A percentile compares a stretch with the other conserved stretches of the same genome.
These are phyloP conservation scores for Xylogone sp. DNA, from an alignment of 2,329 filamentous ascomycete species.

Conservation along the genomic window DNA sequence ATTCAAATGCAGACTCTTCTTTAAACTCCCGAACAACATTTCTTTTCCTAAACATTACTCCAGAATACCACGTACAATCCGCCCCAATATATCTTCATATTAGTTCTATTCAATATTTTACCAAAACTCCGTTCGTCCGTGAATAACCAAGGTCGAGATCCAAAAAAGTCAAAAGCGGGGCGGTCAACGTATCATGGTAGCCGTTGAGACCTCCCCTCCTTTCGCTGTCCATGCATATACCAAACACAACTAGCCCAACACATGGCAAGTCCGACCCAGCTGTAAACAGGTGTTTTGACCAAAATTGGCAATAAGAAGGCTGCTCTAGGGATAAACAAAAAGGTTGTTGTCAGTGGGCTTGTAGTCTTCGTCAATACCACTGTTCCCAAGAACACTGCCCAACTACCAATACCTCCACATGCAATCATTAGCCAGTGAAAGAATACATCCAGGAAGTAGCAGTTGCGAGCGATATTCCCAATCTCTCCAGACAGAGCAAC, in stretches of 20 bases:
- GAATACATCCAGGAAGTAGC: constrained; percentile 50
- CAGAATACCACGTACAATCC: no score
- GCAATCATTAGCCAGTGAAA: constrained; percentile 52
- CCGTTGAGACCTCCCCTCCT: constrained; percentile 12
- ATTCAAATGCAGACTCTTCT: no score
- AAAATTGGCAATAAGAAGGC: constrained; percentile 45
- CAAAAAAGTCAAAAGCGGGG: no score
- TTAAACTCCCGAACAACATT: no score
- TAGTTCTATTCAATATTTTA: no score
- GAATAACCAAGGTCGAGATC: no score
- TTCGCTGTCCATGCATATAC: constrained; percentile 42
- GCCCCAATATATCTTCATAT: no score
- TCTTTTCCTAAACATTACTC: no score
- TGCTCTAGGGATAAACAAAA: constrained; percentile 43
- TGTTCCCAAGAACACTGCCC: constrained; percentile 44
- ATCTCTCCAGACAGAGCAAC: constrained; percentile 46
- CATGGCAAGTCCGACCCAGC: constrained; percentile 46
- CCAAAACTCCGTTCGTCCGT: no score
- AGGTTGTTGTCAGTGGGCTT: constrained; percentile 44
- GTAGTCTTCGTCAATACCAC: constrained; percentile 46
- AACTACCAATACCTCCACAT: constrained; percentile 42
- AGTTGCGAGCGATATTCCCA: constrained; percentile 43
- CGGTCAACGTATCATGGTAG: no score
- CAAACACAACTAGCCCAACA: constrained; percentile 46
- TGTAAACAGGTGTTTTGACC: constrained; percentile 43